These are phyloP conservation scores for Colletotrichum horii DNA, from an alignment of 2,329 filamentous ascomycete species.

Conservation along the genomic window DNA sequence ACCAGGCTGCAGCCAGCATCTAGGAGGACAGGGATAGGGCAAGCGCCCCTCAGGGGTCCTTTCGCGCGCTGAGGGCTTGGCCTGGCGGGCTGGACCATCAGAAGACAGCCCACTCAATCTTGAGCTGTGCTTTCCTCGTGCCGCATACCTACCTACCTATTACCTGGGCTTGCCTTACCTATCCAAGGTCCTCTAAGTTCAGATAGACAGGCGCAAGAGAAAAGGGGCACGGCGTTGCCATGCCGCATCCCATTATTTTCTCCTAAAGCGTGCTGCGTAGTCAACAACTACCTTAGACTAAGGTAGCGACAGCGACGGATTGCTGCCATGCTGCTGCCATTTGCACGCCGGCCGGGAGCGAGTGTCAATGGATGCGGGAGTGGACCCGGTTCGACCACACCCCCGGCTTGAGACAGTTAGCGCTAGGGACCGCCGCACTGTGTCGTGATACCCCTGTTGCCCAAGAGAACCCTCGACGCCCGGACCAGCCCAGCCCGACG, in stretches of 20 bases:
- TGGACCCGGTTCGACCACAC: neutral
- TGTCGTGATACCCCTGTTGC: neutral
- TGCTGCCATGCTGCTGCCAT: neutral
- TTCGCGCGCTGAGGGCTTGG: neutral
- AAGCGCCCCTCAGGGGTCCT: neutral
- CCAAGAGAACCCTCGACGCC: neutral
- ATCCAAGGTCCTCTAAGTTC: too few relatives aligned
- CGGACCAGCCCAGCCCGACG: neutral
- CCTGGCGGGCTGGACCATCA: neutral
- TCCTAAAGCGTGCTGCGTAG: neutral
- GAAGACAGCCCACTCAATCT: neutral
- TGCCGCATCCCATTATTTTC: neutral
- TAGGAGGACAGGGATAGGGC: neutral
- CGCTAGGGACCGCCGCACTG: neutral
- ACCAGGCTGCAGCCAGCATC: neutral
- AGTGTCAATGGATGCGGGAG: neutral
- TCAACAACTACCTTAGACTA: neutral
- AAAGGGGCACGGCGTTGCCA: neutral
- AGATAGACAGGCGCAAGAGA: neutral
- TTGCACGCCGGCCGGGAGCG: neutral
- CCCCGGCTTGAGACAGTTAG: constrained; percentile 3
- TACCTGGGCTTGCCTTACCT: too few relatives aligned
- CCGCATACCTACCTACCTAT: neutral
- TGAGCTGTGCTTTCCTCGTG: neutral
- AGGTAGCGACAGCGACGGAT: neutral